Conservation (phyloP, 371 early-diverging fungal genomes). For the Apophysomyces ossiformis region DNA sequence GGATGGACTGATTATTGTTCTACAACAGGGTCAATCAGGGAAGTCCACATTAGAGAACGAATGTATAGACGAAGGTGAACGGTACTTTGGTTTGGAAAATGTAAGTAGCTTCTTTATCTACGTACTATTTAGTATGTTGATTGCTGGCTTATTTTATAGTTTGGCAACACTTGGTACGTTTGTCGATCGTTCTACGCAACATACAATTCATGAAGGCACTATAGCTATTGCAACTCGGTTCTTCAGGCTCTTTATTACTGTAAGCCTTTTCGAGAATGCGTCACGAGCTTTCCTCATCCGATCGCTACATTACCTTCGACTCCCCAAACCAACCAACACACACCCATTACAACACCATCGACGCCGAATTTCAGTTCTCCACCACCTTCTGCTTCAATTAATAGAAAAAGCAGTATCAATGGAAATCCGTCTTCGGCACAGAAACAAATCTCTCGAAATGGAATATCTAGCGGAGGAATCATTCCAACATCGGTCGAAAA, state of each 20-base stretch:
- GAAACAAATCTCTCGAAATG: not conserved
- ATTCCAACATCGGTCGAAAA: slow-evolving; percentile 27
- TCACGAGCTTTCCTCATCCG: slow-evolving; percentile 70
- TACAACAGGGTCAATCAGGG: slow-evolving; percentile 46
- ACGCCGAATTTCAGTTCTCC: slow-evolving; percentile 10
- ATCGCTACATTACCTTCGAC: slow-evolving; percentile 29
- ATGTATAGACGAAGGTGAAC: slow-evolving; percentile 60
- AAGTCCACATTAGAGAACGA: slow-evolving; percentile 43
- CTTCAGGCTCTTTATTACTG: slow-evolving; percentile 96
- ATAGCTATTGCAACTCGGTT: slow-evolving; percentile 94
- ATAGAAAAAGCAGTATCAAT: slow-evolving; percentile 15
- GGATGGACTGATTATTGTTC: not conserved
- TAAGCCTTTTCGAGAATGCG: slow-evolving; percentile 93
- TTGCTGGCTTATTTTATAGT: slow-evolving; percentile 52
- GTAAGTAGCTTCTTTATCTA: slow-evolving; percentile 55
- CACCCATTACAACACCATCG: slow-evolving; percentile 29
- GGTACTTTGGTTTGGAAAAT: slow-evolving; percentile 91
- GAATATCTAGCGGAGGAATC: not conserved
- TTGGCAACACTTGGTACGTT: slow-evolving; percentile 89
- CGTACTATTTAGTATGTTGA: not conserved
- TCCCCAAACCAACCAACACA: slow-evolving; percentile 38
- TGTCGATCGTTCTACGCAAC: not conserved
- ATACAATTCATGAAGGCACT: not conserved
- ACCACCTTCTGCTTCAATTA: slow-evolving; percentile 25
- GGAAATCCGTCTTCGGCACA: not conserved